Evolutionary conservation across 2,329 filamentous ascomycete genomes (phyloP).

Genomic region (Cladosporium sp.): DNA sequence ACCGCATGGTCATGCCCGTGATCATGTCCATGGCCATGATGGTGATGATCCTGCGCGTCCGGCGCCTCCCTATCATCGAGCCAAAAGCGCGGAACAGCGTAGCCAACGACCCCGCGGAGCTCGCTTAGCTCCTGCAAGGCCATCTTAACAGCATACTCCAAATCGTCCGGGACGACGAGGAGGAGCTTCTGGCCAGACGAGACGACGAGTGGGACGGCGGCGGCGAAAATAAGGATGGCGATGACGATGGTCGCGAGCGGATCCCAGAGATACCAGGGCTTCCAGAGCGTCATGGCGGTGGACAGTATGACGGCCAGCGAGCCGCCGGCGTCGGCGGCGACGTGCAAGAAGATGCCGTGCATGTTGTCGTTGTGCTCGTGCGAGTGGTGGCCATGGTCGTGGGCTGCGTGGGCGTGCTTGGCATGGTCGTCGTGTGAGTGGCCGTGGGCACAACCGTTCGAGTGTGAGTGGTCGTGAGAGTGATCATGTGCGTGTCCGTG

Average conservation of each 20-base stretch:
- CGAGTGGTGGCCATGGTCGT: constrained; percentile 18
- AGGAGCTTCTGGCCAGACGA: constrained; percentile 78
- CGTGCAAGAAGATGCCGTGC: constrained; percentile 93
- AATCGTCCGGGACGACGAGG: constrained; percentile 74
- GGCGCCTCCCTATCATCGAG: constrained; percentile 59
- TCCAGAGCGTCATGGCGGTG: constrained; percentile 77
- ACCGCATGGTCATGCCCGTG: constrained; percentile 19
- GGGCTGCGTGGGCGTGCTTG: constrained; percentile 14
- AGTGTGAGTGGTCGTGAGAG: constrained; percentile 30
- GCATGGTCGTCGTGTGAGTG: constrained; percentile 16
- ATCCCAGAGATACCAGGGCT: constrained; percentile 90
- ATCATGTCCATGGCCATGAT: constrained; percentile 22
- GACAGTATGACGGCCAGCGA: constrained; percentile 92
- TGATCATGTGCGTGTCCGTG: constrained; percentile 23
- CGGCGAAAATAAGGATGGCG: constrained; percentile 86
- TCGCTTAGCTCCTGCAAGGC: constrained; percentile 76
- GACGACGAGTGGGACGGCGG: constrained; percentile 78
- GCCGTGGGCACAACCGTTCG: constrained; percentile 27
- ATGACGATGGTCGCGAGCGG: constrained; percentile 91
- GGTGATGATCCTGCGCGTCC: constrained; percentile 27
- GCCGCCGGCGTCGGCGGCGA: constrained; percentile 88
- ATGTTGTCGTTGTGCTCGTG: constrained; percentile 85
- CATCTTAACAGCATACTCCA: constrained; percentile 83
- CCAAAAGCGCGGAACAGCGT: constrained; percentile 88
- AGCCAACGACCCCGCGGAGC: constrained; percentile 76